Base-by-base conservation (phyloP, 805 yeast species). In the Myxozyma melibiosi region DNA sequence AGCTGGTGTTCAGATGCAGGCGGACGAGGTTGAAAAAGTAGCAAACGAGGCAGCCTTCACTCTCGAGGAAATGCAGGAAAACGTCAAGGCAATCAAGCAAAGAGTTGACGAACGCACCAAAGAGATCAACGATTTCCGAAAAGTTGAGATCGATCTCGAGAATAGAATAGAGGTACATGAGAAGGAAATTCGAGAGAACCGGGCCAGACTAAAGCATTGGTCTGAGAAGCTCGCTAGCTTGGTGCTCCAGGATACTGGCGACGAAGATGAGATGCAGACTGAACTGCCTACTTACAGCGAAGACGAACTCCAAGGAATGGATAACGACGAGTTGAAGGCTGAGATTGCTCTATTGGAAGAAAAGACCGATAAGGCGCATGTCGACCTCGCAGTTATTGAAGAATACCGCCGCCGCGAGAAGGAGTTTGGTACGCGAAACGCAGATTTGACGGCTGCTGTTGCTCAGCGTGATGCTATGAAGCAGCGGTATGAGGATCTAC, bases 381-480 rank as follows among this genome's bases (percentile, higher is more conserved):
- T 84, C 3, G 92, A 92, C 68, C 76, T 86, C 55, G 91, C 86
- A 54, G 81, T 88, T 2, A 74, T 92, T 45, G 82, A 81, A 55
- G 96, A 90, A 62, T 94, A 90, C 69, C 86, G 87, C 0, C 70
- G 74, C 38, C 81, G 95, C 57, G 79, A 80, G 47, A 68, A 69
- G 0, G 97, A 90, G 65, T 90, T 78, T 67, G 79, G 77, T 31
- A 73, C 77, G 2, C 78, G 97, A 55, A 81, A 84, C 65, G 65
- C 69, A 0, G 94, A 86, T 56, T 74, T 92, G 65, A 86, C 87
- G 64, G 75, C 74, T 20, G 84, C 97, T 0, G 85, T 90, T 2
- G 72, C 73, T 18, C 71, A 76, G 55, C 80, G 96, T 66, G 96
- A 92, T 63, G 75, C 74, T 16, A 76, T 83, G 57, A 83, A 86